These are phyloP conservation scores for Tetrapisispora fleetii DNA, from an alignment of 805 yeast species.

Conservation along the genomic window DNA sequence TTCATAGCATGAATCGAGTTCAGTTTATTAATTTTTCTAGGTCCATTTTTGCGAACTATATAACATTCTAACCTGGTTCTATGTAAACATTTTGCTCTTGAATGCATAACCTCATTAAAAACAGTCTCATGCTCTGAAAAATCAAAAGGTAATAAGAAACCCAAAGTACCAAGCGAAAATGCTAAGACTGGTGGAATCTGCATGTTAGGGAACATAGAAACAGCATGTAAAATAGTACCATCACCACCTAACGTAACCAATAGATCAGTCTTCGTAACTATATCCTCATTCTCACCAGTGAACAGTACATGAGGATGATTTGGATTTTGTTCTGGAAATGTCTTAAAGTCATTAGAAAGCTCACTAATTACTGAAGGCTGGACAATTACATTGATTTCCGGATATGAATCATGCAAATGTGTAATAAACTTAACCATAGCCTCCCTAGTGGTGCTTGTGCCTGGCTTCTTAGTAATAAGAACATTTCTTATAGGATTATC, in stretches of 20 bases:
- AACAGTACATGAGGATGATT: constrained; percentile 35
- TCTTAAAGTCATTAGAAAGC: constrained; percentile 29
- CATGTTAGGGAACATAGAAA: constrained; percentile 59
- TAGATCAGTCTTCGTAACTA: constrained; percentile 61
- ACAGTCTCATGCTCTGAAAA: constrained; percentile 50
- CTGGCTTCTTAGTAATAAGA: constrained; percentile 76
- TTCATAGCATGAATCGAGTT: constrained; percentile 65
- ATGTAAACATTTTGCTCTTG: constrained; percentile 62
- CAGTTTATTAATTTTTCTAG: constrained; percentile 5
- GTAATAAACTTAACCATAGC: constrained; percentile 60
- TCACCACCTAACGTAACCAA: constrained; percentile 92
- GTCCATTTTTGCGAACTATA: constrained; percentile 34
- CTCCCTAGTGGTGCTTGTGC: constrained; percentile 51
- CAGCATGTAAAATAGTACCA: constrained; percentile 83
- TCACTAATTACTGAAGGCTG: constrained; percentile 69
- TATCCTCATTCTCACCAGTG: constrained; percentile 50
- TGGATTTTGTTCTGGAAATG: constrained; percentile 21
- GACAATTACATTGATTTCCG: constrained; percentile 67
- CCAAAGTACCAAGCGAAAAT: constrained; percentile 84
- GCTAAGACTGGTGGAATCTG: constrained; percentile 82
- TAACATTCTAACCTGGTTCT: constrained; percentile 75
- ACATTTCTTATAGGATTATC: constrained; percentile 63
- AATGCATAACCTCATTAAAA: constrained; percentile 54
- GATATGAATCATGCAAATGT: constrained; percentile 52
- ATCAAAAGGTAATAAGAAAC: constrained; percentile 82